A percentile compares a stretch with the other conserved stretches of the same genome.
These are phyloP conservation scores for Aspergillus coremiiformis DNA, from an alignment of 495 filamentous ascomycete genomes.

Conservation along the genomic window DNA sequence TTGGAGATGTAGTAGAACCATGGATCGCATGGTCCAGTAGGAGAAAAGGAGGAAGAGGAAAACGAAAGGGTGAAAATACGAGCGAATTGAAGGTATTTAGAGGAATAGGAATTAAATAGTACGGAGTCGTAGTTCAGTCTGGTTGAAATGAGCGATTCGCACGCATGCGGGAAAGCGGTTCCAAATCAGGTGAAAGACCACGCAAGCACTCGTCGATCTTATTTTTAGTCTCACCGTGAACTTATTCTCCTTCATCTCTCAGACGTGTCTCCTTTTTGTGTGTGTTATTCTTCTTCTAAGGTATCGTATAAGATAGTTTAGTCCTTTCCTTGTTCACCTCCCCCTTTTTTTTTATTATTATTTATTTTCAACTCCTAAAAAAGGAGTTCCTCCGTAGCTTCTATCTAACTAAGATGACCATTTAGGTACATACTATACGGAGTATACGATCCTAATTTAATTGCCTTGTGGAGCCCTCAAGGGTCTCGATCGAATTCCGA, in stretches of 20 bases:
- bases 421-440: neutral
- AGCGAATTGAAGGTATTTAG: neutral
- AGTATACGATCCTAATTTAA: neutral
- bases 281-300: too few relatives aligned
- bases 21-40: constrained; percentile 22
- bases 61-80: neutral
- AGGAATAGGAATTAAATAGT: too few relatives aligned
- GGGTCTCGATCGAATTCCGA: constrained; percentile 1
- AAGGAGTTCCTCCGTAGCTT: too few relatives aligned
- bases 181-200: constrained; percentile 17
- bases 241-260: neutral
- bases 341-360: neutral
- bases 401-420: neutral
- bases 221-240: neutral
- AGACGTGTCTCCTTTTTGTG: neutral
- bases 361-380: too few relatives aligned
- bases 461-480: neutral
- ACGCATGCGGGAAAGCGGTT: constrained; percentile 14
- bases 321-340: too few relatives aligned
- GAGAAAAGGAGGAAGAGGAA: neutral
- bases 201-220: constrained; percentile 21
- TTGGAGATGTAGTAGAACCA: constrained; percentile 9
- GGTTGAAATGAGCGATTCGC: constrained; percentile 4
- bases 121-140: neutral
- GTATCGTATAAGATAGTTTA: too few relatives aligned